Evolutionary conservation across 441 rosid species (phyloP).

Genomic region (Euphorbia corollata): DNA sequence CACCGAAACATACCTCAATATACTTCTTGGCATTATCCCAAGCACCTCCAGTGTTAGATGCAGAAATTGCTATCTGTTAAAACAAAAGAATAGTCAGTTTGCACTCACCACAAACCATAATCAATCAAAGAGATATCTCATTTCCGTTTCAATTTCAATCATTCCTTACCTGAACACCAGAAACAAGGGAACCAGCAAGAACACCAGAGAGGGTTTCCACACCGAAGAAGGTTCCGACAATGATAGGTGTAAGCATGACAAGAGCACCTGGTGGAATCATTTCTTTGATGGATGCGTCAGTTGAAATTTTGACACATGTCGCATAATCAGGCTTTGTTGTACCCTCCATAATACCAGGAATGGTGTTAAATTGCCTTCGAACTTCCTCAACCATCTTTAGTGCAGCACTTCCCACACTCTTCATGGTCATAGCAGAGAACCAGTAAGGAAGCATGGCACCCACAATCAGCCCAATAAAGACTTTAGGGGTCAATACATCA

Average conservation of each 20-base stretch:
- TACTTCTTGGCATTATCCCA: conserved; percentile 92
- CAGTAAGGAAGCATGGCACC: conserved; percentile 83
- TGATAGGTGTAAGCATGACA: conserved; percentile 68
- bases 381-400: conserved; percentile 80
- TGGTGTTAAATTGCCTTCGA: conserved; percentile 66
- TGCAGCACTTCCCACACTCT: conserved; percentile 78
- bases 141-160: background rate
- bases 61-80: conserved; percentile 66
- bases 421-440: conserved; percentile 89
- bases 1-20: conserved; percentile 43
- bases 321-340: conserved; percentile 68
- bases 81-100: background rate
- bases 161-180: conserved; percentile 58
- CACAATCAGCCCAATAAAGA: conserved; percentile 60
- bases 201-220: conserved; percentile 71
- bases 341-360: conserved; percentile 72
- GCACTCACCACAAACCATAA: background rate
- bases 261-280: conserved; percentile 79
- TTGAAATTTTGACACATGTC: conserved; percentile 69
- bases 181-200: conserved; percentile 69
- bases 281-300: conserved; percentile 74
- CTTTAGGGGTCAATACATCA: conserved; percentile 67
- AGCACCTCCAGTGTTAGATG: conserved; percentile 82
- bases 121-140: conserved; percentile 20
- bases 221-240: conserved; percentile 57